Evolutionary conservation across 1,284 basidiomycete genomes (phyloP).

Genomic region (Leccinum fallax): DNA sequence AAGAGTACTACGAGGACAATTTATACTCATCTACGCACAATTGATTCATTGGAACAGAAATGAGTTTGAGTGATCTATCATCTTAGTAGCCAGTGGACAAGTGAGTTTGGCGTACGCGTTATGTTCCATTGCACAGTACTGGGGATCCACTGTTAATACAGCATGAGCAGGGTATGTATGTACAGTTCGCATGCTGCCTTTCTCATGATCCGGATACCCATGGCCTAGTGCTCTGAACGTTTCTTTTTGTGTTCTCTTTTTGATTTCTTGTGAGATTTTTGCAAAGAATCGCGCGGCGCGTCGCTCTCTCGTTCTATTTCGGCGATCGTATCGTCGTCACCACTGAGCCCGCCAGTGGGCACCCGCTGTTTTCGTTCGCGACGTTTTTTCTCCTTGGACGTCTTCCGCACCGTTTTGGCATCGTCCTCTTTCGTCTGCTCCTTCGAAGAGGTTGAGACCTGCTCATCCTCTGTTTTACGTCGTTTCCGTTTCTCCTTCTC

Average conservation of each 20-base stretch:
- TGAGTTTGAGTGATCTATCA: not conserved
- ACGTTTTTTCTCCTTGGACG: constrained; percentile 13
- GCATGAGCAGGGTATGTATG: constrained; percentile 20
- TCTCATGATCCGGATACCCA: not conserved
- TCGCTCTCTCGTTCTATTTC: not conserved
- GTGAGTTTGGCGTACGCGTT: not conserved
- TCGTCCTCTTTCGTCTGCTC: not conserved
- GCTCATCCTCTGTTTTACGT: constrained; percentile 8
- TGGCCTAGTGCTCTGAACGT: constrained; percentile 1
- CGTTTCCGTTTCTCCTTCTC: constrained; percentile 29
- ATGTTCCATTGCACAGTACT: not conserved
- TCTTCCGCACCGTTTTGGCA: not conserved
- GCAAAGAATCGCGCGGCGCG: not conserved
- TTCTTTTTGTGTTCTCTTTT: constrained; percentile 13
- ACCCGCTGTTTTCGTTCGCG: constrained; percentile 1
- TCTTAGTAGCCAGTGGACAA: not conserved
- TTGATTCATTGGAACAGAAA: no score
- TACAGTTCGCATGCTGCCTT: constrained; percentile 1
- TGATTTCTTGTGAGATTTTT: constrained; percentile 1
- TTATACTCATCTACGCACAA: no score
- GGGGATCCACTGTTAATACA: not conserved
- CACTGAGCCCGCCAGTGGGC: not conserved
- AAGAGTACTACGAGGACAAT: no score
- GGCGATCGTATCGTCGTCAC: not conserved
- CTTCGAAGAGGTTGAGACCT: not conserved